A percentile compares a stretch with the other conserved stretches of the same genome.
These are phyloP conservation scores for Staphylotrichum tortipilum DNA, from an alignment of 495 filamentous ascomycete genomes.

Conservation along the genomic window DNA sequence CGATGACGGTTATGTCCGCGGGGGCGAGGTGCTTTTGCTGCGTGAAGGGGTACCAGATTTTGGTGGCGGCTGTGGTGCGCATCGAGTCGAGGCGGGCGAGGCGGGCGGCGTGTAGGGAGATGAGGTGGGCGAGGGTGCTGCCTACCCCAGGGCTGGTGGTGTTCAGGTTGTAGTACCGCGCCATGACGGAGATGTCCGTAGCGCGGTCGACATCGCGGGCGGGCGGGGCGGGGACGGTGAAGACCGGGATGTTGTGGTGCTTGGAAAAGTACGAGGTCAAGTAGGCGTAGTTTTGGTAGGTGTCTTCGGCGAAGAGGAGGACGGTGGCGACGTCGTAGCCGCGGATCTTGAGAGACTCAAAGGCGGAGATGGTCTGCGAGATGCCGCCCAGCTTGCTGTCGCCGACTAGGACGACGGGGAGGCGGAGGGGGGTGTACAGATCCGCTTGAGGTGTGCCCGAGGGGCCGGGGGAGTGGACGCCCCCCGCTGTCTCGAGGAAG, in stretches of 20 bases:
- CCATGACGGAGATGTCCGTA: conserved; percentile 17
- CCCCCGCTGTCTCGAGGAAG: conserved; percentile 69
- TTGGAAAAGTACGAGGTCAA: conserved; percentile 51
- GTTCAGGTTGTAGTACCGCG: conserved; percentile 1
- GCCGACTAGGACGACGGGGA: conserved; percentile 64
- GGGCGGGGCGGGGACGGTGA: conserved; percentile 45
- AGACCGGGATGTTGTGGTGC: conserved; percentile 46
- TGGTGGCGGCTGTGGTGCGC: conserved; percentile 43
- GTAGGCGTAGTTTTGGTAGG: conserved; percentile 59
- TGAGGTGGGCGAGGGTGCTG: conserved; percentile 40
- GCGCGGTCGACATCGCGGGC: neutral
- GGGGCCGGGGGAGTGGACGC: conserved; percentile 64
- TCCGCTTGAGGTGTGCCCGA: conserved; percentile 69
- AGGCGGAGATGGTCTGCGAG: conserved; percentile 63
- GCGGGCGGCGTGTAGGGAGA: conserved; percentile 40
- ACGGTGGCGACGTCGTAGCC: conserved; percentile 66
- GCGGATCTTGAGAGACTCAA: conserved; percentile 60
- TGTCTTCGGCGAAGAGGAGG: conserved; percentile 50
- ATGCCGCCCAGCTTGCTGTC: conserved; percentile 68
- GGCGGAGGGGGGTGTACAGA: conserved; percentile 57
- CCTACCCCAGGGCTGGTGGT: neutral
- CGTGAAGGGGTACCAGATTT: conserved; percentile 77
- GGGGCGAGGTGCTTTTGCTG: conserved; percentile 56
- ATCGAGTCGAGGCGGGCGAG: conserved; percentile 50
- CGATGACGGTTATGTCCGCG: conserved; percentile 57